Percentiles rank a stretch among this genome's conserved stretches.
These are phyloP conservation scores for Trichocomaceae sp. DNA, from an alignment of 2,329 filamentous ascomycete genomes.

Conservation along the genomic window DNA sequence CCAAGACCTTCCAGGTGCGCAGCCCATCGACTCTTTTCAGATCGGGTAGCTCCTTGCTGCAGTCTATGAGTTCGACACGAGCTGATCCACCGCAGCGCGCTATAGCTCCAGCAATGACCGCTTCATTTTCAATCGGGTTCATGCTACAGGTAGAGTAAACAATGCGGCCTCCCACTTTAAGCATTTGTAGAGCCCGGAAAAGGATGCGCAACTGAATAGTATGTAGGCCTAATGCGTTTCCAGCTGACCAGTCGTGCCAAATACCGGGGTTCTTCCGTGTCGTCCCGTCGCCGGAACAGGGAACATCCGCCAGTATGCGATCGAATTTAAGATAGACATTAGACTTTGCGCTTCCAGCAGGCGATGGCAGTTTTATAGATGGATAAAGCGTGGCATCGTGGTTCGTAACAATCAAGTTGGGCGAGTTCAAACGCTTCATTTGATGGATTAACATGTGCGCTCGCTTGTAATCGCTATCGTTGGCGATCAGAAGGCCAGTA, in stretches of 20 bases:
- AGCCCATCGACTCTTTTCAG: slow-evolving; percentile 72
- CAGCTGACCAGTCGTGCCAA: slow-evolving; percentile 91
- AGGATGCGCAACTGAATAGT: slow-evolving; percentile 82
- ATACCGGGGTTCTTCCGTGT: slow-evolving; percentile 57
- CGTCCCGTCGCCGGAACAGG: slow-evolving; percentile 13
- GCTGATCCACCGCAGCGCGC: slow-evolving; percentile 76
- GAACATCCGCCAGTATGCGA: slow-evolving; percentile 86
- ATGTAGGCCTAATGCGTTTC: slow-evolving; percentile 80
- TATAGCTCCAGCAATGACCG: slow-evolving; percentile 81
- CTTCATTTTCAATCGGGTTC: slow-evolving; percentile 97
- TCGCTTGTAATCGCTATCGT: slow-evolving; percentile 94
- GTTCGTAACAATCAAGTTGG: slow-evolving; percentile 94
- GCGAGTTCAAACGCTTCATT: slow-evolving; percentile 92
- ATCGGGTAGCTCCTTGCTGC: slow-evolving; percentile 66
- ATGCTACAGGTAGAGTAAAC: slow-evolving; percentile 99
- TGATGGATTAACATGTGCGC: slow-evolving; percentile 97
- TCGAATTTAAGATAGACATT: slow-evolving; percentile 89
- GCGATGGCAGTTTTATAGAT: slow-evolving; percentile 72
- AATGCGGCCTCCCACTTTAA: slow-evolving; percentile 88
- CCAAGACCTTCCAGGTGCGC: slow-evolving; percentile 82
- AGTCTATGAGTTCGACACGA: slow-evolving; percentile 81
- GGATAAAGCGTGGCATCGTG: slow-evolving; percentile 96
- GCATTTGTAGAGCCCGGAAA: slow-evolving; percentile 85
- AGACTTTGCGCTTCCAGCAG: slow-evolving; percentile 46
- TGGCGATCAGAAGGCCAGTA: slow-evolving; percentile 87